phyloP scores from a whole-genome alignment of 257 asterid species.

The Solanum piurae region DNA sequence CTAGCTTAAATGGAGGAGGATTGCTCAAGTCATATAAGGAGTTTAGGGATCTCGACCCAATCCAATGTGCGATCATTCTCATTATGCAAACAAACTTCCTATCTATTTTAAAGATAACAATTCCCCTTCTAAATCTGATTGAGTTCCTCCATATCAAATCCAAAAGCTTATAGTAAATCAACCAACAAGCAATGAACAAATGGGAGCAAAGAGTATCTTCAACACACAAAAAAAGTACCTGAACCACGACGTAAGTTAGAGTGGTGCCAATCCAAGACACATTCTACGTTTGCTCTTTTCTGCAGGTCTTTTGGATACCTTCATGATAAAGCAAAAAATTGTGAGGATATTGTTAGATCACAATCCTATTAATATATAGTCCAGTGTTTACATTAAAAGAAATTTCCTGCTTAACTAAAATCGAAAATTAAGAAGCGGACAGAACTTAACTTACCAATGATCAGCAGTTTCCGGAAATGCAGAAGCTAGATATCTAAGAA shows the following conservation, averaged over 20 bases:
- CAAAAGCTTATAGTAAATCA: not conserved
- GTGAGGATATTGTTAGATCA: not conserved
- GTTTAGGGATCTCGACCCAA: not conserved
- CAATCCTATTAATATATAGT: not conserved
- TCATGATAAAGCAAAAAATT: not conserved
- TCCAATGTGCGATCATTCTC: not conserved
- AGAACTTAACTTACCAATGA: slow-evolving; percentile 65
- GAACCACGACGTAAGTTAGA: slow-evolving; percentile 71
- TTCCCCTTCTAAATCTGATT: not conserved
- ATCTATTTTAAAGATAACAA: not conserved
- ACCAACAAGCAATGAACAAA: not conserved
- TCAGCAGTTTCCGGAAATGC: slow-evolving; percentile 79
- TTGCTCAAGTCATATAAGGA: not conserved
- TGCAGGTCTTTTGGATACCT: slow-evolving; percentile 87
- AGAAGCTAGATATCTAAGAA: slow-evolving; percentile 59
- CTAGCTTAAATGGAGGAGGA: not conserved
- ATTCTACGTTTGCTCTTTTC: slow-evolving; percentile 62
- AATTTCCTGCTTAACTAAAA: not conserved
- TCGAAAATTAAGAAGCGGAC: not conserved
- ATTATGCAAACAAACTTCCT: not conserved
- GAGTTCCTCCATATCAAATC: not conserved
- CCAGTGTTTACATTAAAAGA: not conserved
- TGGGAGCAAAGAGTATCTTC: not conserved
- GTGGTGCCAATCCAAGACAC: slow-evolving; percentile 95
- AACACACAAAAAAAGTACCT: slow-evolving; percentile 27